phyloP scores from a whole-genome alignment of 371 early-diverging fungal genomes.

The Dinochytrium kinnereticum region DNA sequence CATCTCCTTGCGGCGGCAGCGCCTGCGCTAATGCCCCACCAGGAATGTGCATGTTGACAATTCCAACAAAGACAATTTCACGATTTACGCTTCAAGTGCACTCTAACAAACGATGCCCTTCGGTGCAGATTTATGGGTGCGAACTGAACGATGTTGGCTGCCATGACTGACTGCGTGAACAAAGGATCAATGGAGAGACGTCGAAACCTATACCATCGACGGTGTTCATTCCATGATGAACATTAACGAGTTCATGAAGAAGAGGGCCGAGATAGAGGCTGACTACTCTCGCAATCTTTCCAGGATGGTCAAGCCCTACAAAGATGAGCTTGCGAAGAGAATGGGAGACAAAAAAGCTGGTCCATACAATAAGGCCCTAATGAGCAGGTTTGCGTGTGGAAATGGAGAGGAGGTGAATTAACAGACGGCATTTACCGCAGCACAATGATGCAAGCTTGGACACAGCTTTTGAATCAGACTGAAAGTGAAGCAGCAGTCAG shows the following conservation, averaged over 20 bases:
- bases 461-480: conserved; percentile 43
- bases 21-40: neutral
- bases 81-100: no score
- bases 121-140: conserved; percentile 33
- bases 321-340: conserved; percentile 43
- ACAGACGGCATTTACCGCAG: conserved; percentile 17
- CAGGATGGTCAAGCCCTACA: conserved; percentile 42
- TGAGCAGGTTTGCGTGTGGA: conserved; percentile 34
- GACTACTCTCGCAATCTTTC: conserved; percentile 42
- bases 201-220: conserved; percentile 42
- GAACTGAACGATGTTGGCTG: neutral
- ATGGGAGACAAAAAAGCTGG: conserved; percentile 19
- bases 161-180: neutral
- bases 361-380: conserved; percentile 36
- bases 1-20: neutral
- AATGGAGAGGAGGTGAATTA: no score
- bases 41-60: neutral
- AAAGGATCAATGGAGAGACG: conserved; percentile 49
- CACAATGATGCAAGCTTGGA: conserved; percentile 44
- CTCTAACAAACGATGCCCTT: conserved; percentile 19
- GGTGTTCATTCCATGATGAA: conserved; percentile 40
- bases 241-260: conserved; percentile 51
- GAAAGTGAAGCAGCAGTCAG: conserved; percentile 42
- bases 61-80: conserved; percentile 7
- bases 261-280: conserved; percentile 45